Base-by-base conservation (phyloP, 768 basidiomycete species). In the Boletus edulis region DNA sequence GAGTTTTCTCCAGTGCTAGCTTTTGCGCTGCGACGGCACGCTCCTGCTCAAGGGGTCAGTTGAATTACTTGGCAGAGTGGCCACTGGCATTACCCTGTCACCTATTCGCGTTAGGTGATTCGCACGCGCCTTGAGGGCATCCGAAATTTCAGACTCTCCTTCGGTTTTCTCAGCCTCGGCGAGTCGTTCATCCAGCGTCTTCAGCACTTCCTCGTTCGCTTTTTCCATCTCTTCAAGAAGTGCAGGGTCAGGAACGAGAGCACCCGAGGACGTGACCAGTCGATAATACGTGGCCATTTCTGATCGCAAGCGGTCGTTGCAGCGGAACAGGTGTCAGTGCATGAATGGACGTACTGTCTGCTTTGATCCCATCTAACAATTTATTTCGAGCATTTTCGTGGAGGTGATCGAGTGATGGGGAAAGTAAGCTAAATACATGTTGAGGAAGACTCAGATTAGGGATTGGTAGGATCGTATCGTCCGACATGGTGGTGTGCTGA, bases 71-170 rank as follows among this genome's bases (percentile, higher is more conserved):
- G 15, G n/a, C 41, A 17, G 0, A 49, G 10, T 34, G 20, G 15
- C 9, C n/a, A 45, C 18, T 1, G 7, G 57, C 65, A 43, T 12
- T 52, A 79, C 79, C 74, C 78, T 94, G 72, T 95, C 92, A 3
- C 95, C 96, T 62, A 98, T 97, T 60, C 82, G 78, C 12, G 92
- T 92, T 9, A 94, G 69, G 73, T 94, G 94, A 59, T 84, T 87
- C 18, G 96, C 96, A 58, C 85, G 79, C 1, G 88, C 89, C 53
- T 88, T 84, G 39, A 98, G 77, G 1, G 86, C 87, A 62, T 98
- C 96, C 18, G 85, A 85, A 54, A 98, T 91, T 71, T 98, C 96
- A 1, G 87, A 87, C 70, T 98, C 95, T 55, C 95, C 96, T 65
- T 95, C 87, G 3, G 85, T 91, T 75, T 91, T 88, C 74, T 92